These are phyloP conservation scores for Apium graveolens DNA, from an alignment of 129 eudicot genomes.

Conservation along the genomic window DNA sequence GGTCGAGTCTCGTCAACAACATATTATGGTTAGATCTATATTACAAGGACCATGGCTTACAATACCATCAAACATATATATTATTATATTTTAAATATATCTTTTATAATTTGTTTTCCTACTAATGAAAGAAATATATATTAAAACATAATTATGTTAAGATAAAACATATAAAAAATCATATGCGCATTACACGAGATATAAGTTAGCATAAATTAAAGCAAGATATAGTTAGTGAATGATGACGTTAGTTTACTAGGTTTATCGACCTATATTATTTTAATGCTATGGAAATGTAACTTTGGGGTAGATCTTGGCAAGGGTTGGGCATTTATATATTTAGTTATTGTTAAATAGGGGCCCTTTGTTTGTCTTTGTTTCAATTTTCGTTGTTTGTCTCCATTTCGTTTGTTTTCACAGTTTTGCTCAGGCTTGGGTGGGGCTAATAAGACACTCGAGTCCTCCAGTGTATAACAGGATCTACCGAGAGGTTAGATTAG, in stretches of 20 bases:
- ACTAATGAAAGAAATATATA: too few relatives aligned
- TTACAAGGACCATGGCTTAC: too few relatives aligned
- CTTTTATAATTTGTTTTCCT: too few relatives aligned
- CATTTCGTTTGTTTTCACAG: neutral
- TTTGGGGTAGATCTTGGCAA: neutral
- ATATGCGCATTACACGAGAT: too few relatives aligned
- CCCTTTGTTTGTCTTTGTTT: neutral
- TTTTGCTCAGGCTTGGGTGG: neutral
- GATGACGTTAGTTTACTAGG: neutral
- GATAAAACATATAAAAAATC: too few relatives aligned
- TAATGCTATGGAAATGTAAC: neutral
- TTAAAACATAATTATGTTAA: too few relatives aligned
- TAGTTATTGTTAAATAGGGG: neutral
- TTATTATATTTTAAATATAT: too few relatives aligned
- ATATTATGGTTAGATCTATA: too few relatives aligned
- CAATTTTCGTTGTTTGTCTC: neutral
- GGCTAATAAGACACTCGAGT: neutral
- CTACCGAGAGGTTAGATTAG: neutral
- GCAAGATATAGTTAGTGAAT: neutral
- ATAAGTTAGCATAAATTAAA: neutral
- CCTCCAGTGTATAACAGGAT: neutral
- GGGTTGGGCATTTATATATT: neutral
- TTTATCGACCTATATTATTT: neutral
- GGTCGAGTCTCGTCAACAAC: too few relatives aligned
- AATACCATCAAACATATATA: too few relatives aligned